Evolutionary conservation across 1,284 basidiomycete genomes (phyloP).

Genomic region (Porodaedalea pini): DNA sequence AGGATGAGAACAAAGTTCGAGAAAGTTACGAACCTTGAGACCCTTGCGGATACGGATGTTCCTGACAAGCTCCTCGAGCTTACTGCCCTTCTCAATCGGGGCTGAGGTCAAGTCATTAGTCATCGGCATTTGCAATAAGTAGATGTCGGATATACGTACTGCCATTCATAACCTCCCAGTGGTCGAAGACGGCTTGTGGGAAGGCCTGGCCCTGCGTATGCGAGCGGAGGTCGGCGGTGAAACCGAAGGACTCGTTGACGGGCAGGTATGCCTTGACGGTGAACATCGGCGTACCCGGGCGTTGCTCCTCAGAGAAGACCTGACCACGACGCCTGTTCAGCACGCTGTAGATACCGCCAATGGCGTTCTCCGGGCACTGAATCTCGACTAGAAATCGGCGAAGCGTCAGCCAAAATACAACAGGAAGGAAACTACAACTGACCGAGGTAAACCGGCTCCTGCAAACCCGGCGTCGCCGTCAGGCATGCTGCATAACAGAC

Average conservation of each 20-base stretch:
- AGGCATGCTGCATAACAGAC: constrained; percentile 95
- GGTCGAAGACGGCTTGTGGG: constrained; percentile 95
- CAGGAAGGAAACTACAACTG: constrained; percentile 22
- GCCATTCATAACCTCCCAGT: constrained; percentile 85
- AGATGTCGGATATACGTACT: constrained; percentile 42
- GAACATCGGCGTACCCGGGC: constrained; percentile 98
- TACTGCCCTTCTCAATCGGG: constrained; percentile 82
- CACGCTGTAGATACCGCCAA: constrained; percentile 95
- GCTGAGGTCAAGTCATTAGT: constrained; percentile 36
- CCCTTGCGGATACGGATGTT: constrained; percentile 89
- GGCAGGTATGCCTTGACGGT: constrained; percentile 99
- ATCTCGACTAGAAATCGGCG: constrained; percentile 71
- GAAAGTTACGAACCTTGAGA: constrained; percentile 65
- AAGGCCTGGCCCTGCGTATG: constrained; percentile 97
- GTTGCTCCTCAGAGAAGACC: constrained; percentile 97
- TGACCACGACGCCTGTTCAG: constrained; percentile 99
- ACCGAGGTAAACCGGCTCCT: constrained; percentile 97
- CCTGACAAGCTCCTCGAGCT: constrained; percentile 84
- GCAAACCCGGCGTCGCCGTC: constrained; percentile 87
- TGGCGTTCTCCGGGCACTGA: constrained; percentile 96
- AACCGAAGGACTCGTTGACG: constrained; percentile 97
- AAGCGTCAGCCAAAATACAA: constrained; percentile 3
- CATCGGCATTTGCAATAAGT: too few species aligned
- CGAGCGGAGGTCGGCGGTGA: constrained; percentile 94
- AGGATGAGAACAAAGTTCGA: constrained; percentile 5